Conservation (phyloP, 1,139 yeast genomes). For the Magnusiomyces fungicola region DNA sequence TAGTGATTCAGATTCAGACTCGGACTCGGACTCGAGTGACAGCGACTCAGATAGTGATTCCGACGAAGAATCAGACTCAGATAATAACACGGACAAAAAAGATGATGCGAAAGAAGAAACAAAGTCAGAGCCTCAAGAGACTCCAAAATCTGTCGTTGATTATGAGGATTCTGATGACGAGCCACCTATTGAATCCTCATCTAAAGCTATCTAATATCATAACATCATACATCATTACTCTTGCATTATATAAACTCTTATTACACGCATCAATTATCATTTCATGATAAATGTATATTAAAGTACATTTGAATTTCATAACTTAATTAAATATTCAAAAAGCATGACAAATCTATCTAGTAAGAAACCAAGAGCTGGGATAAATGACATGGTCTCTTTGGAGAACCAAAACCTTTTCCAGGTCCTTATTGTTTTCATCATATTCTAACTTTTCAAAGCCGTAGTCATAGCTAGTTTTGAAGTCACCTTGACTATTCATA, state of each 20-base stretch:
- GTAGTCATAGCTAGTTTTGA: neutral
- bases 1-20: constrained; percentile 13
- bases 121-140: neutral
- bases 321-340: no score
- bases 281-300: no score
- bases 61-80: constrained; percentile 2
- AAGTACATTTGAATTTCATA: no score
- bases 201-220: no score
- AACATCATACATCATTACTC: no score
- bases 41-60: constrained; percentile 8
- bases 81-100: constrained; percentile 1
- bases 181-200: neutral
- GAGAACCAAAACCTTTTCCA: neutral
- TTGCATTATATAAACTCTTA: no score
- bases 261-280: no score
- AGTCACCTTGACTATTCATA: neutral
- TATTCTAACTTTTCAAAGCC: neutral
- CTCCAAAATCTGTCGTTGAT: neutral
- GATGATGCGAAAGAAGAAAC: neutral
- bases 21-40: constrained; percentile 5
- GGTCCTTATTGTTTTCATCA: neutral
- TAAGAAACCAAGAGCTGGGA: neutral
- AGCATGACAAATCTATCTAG: neutral
- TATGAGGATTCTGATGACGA: neutral
- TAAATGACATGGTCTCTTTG: neutral